Base-by-base conservation (phyloP, 306 rosid species). In the Trichosanthes cucumerina region DNA sequence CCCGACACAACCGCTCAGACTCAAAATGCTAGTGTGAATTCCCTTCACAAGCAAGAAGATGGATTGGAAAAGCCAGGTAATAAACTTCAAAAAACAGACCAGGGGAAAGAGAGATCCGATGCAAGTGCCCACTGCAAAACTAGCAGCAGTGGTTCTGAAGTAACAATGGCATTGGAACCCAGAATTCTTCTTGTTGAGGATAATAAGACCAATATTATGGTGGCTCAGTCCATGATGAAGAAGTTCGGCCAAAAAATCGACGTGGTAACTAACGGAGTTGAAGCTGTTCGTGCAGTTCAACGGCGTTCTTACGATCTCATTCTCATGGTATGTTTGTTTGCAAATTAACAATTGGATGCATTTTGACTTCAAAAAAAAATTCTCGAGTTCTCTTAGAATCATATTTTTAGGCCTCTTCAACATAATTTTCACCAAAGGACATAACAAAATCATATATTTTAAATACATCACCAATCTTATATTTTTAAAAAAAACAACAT, bases 101-200 rank as follows among this genome's bases (percentile, higher is more conserved):
- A 81, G 36, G 77, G 78, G 71, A 86, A 84, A 80, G 85, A 70
- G 80, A 90, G 87, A 80, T 76, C 78, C 34, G 84, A 85, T 44
- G 50, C 47, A 50, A 85, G 78, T 68, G 79, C 84, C 1, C 82
- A 80, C 50, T 57, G 83, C 60, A 82, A 60, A 75, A 65, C 47
- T 49, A 82, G 73, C 7, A 81, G 80, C 79, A 81, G 76, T 52
- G 38, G 80, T 70, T 79, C 64, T 18, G 89, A 87, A 84, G 83
- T 57, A 38, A 52, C 82, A 77, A 50, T 89, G 24, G 14, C 73
- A 33, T 56, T 71, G 68, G 81, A 86, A 66, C 93, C 98, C 9
- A 91, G 80, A 75, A 92, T 96, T 72, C 99, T 96, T 79, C 93
- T 96, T 18, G 99, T 91, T 64, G 98, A 96, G 81, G 99, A 96